Conservation (phyloP, 441 rosid species). For the Theobroma grandiflorum region DNA sequence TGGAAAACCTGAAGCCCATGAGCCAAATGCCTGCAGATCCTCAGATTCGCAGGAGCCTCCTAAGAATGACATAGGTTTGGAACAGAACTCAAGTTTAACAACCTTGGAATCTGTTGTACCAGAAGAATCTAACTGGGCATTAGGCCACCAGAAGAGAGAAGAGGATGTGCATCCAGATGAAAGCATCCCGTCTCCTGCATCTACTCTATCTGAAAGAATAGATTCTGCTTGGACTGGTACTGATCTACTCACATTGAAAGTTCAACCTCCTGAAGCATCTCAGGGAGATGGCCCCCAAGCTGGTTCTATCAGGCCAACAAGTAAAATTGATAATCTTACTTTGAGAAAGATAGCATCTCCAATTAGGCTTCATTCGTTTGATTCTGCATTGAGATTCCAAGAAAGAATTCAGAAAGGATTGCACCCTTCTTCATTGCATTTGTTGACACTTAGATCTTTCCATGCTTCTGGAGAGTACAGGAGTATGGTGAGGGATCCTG, state of each 20-base stretch:
- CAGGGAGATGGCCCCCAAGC: constrained; percentile 47
- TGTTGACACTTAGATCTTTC: constrained; percentile 72
- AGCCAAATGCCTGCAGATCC: constrained; percentile 36
- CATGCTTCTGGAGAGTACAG: constrained; percentile 92
- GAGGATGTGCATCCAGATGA: constrained; percentile 55
- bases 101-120: constrained; percentile 32
- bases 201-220: constrained; percentile 83
- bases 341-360: constrained; percentile 62
- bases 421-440: constrained; percentile 65
- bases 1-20: constrained; percentile 34
- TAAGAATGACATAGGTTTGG: constrained; percentile 33
- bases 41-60: constrained; percentile 41
- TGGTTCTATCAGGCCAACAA: constrained; percentile 34
- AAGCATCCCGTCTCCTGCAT: constrained; percentile 48
- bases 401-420: constrained; percentile 69
- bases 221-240: constrained; percentile 98
- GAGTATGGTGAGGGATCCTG: constrained; percentile 85
- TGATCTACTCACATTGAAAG: constrained; percentile 47
- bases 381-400: constrained; percentile 77
- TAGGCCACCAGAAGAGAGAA: constrained; percentile 37
- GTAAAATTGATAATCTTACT: constrained; percentile 42
- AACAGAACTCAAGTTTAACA: constrained; percentile 34
- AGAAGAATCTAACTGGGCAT: constrained; percentile 39
- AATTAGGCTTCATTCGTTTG: constrained; percentile 80
- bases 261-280: constrained; percentile 38